Percentiles rank a stretch among this genome's conserved stretches.
phyloP scores from a whole-genome alignment of 2,329 filamentous ascomycete genomes.

The Nemania serpens region DNA sequence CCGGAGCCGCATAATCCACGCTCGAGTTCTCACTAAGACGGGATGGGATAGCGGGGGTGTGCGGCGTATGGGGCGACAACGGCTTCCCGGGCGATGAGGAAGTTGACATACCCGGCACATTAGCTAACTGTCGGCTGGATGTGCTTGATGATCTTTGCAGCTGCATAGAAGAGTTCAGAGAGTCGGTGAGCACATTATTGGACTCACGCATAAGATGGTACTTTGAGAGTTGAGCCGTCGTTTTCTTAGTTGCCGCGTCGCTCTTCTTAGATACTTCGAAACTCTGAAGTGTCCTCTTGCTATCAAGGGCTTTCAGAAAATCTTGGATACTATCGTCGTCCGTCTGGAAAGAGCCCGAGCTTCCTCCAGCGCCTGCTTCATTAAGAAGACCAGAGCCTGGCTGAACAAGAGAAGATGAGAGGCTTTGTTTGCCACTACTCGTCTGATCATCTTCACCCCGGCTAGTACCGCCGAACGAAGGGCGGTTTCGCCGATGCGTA shows the following conservation, averaged over 20 bases:
- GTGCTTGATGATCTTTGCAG: constrained; percentile 82
- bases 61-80: constrained; percentile 85
- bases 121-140: constrained; percentile 63
- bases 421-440: constrained; percentile 80
- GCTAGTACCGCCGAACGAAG: constrained; percentile 75
- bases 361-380: constrained; percentile 67
- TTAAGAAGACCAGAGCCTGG: constrained; percentile 81
- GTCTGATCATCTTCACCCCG: constrained; percentile 73
- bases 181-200: constrained; percentile 86
- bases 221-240: constrained; percentile 78
- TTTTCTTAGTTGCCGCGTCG: constrained; percentile 73
- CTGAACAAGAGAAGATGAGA: constrained; percentile 69
- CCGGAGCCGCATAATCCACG: constrained; percentile 61
- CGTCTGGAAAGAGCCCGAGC: constrained; percentile 69
- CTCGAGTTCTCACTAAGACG: constrained; percentile 91
- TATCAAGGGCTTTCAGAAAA: constrained; percentile 87
- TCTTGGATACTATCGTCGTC: constrained; percentile 94
- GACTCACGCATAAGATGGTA: constrained; percentile 91
- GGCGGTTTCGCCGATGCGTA: constrained; percentile 77
- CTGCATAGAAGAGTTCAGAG: constrained; percentile 87
- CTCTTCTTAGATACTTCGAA: constrained; percentile 71
- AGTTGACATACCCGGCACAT: constrained; percentile 73
- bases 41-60: constrained; percentile 91
- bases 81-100: constrained; percentile 91
- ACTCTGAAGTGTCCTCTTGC: constrained; percentile 82